Evolutionary conservation across 768 basidiomycete species (phyloP).

Genomic region (Chalciporus piperatus): DNA sequence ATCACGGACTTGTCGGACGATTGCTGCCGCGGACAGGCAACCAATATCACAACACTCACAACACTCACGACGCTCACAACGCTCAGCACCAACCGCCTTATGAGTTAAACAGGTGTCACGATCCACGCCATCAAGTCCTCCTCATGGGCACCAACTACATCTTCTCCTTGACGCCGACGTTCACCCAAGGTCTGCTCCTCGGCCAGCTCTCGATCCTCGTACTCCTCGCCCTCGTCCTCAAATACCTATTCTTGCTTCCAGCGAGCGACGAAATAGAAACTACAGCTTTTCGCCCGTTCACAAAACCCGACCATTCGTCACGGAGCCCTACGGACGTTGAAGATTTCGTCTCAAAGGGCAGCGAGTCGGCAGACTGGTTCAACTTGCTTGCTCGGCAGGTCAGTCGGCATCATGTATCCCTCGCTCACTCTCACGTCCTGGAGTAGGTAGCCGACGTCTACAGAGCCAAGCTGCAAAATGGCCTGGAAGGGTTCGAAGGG

Average conservation of each 20-base stretch:
- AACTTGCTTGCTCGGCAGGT: slow-evolving; percentile 85
- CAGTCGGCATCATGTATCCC: slow-evolving; percentile 15
- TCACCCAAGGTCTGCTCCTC: slow-evolving; percentile 91
- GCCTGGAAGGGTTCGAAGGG: slow-evolving; percentile 66
- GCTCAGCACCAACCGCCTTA: background rate
- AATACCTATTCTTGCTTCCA: slow-evolving; percentile 93
- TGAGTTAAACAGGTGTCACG: slow-evolving; percentile 1
- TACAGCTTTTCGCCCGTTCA: slow-evolving; percentile 57
- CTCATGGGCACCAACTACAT: slow-evolving; percentile 49
- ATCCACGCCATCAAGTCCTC: background rate
- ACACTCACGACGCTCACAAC: too few relatives aligned
- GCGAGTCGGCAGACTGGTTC: slow-evolving; percentile 90
- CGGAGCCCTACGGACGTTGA: slow-evolving; percentile 34
- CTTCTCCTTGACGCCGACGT: slow-evolving; percentile 79
- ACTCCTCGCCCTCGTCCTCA: slow-evolving; percentile 76
- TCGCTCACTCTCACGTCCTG: background rate
- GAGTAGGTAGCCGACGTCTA: slow-evolving; percentile 67
- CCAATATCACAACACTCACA: too few relatives aligned
- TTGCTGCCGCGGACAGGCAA: too few relatives aligned
- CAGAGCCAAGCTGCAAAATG: slow-evolving; percentile 71
- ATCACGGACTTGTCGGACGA: background rate
- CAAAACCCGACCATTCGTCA: slow-evolving; percentile 45
- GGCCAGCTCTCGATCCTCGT: slow-evolving; percentile 88
- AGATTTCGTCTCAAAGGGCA: slow-evolving; percentile 16
- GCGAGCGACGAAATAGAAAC: slow-evolving; percentile 54